These are phyloP conservation scores for Cryptosporidium meleagridis DNA, from an alignment of 169 alveolate genomes.

Conservation along the genomic window DNA sequence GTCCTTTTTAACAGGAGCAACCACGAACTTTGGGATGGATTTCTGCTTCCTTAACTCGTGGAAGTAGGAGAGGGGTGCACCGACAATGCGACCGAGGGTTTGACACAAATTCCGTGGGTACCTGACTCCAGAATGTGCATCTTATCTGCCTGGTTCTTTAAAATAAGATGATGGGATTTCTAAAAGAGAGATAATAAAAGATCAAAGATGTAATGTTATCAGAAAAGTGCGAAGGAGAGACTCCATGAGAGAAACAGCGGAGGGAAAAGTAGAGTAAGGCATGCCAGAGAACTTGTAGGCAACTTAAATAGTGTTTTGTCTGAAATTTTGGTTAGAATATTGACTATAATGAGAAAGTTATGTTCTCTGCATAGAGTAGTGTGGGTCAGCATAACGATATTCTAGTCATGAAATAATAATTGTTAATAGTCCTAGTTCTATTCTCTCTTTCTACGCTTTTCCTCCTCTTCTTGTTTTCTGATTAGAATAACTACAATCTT, in stretches of 20 bases:
- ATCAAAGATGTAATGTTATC: too few relatives aligned
- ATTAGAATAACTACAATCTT: slow-evolving; percentile 24
- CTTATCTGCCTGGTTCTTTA: slow-evolving; percentile 8
- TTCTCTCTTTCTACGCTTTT: slow-evolving; percentile 21
- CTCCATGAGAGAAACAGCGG: background rate
- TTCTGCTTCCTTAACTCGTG: slow-evolving; percentile 28
- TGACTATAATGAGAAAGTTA: background rate
- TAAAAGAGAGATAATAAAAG: background rate
- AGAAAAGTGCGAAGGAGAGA: background rate
- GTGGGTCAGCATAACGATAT: background rate
- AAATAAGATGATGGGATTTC: slow-evolving; percentile 2
- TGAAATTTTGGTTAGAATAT: background rate
- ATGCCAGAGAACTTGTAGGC: background rate
- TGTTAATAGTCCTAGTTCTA: background rate
- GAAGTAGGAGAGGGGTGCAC: background rate
- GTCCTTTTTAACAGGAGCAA: background rate
- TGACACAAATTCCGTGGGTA: background rate
- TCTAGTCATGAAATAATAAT: background rate
- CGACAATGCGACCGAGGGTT: background rate
- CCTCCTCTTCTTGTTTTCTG: slow-evolving; percentile 61
- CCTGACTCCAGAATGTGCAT: background rate
- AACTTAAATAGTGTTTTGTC: background rate
- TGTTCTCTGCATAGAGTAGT: background rate
- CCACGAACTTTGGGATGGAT: slow-evolving; percentile 9
- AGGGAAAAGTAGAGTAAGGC: background rate